These are phyloP conservation scores for Neurospora hispaniola DNA, from an alignment of 495 filamentous ascomycete species.

Conservation along the genomic window DNA sequence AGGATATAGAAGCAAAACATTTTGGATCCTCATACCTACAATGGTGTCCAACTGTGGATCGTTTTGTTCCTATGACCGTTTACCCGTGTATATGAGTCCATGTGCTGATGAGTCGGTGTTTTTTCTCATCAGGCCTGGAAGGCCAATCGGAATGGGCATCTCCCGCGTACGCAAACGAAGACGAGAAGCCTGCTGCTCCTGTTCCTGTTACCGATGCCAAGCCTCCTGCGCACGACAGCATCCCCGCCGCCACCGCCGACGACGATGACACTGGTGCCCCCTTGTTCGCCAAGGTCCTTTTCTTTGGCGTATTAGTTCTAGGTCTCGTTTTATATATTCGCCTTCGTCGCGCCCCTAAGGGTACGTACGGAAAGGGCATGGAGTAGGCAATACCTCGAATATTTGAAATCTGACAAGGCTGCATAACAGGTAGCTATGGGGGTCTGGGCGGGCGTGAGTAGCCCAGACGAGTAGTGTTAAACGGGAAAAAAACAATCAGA, in stretches of 20 bases:
- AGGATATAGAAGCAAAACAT: neutral
- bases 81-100: slow-evolving; percentile 1
- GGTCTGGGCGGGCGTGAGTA: neutral
- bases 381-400: neutral
- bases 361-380: neutral
- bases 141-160: slow-evolving; percentile 5
- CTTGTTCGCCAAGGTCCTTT: slow-evolving; percentile 24
- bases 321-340: slow-evolving; percentile 26
- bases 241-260: neutral
- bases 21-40: neutral
- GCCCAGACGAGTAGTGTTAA: neutral
- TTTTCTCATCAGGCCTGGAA: slow-evolving; percentile 6
- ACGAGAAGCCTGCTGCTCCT: neutral
- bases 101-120: slow-evolving; percentile 3
- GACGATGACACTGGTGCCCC: slow-evolving; percentile 18
- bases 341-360: neutral
- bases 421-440: neutral
- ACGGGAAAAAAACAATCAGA: neutral
- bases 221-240: neutral
- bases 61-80: neutral
- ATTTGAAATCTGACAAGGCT: neutral
- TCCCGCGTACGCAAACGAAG: neutral
- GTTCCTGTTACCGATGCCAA: neutral
- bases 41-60: neutral
- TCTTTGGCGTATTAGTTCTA: slow-evolving; percentile 29